Evolutionary conservation across 371 early-diverging fungal genomes (phyloP), one percentile per base, ranked within the genome.

Genomic region (Mortierella sp.): DNA sequence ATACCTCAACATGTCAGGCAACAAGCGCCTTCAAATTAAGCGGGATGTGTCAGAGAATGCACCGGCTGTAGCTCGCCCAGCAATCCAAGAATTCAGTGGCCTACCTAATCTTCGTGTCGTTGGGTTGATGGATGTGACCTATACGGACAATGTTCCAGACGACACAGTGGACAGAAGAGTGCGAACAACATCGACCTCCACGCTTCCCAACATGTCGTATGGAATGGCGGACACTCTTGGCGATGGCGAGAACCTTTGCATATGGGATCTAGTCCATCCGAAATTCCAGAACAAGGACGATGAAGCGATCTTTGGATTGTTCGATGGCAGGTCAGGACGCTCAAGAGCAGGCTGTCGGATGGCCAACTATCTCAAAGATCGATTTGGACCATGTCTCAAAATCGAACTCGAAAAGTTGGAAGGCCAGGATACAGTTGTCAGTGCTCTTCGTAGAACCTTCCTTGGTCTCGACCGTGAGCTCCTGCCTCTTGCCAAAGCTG

Each of bases 1-100:
- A 76, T 95, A 93, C 56, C 85, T 97, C 14, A 96, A 97, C 77
- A 79, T 97, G 55, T 95, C 96, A 0, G 94, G 96, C 45, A 97
- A 97, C 79, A 92, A 91, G 66, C 83, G 95, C 46, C 76, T 97
- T 8, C 94, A 95, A 70, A 95, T 97, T 77, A 90, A 92, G 68
- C 87, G 86, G 39, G 83, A 85, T 3, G 87, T 83, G 22, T 79
- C 79, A 8, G 86, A 86, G 8, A 44, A 54, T 13, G 62, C 61
- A 6, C 63, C 77, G 1, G 71, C 66, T 46, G 69, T 80, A 2
- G 34, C 59, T 14, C 81, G 83, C 12, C 83, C 83, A 50, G 81
- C 90, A 63, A 81, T 94, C 17, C 83, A 92, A 1, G 90, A 94
- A 41, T 96, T 96, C 63, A 84, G 88, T 57, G 88, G 88, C n/a